Percentiles rank a stretch among this genome's conserved stretches.
phyloP scores from a whole-genome alignment of 2,329 filamentous ascomycete genomes.

The Coleophoma cylindrospora region DNA sequence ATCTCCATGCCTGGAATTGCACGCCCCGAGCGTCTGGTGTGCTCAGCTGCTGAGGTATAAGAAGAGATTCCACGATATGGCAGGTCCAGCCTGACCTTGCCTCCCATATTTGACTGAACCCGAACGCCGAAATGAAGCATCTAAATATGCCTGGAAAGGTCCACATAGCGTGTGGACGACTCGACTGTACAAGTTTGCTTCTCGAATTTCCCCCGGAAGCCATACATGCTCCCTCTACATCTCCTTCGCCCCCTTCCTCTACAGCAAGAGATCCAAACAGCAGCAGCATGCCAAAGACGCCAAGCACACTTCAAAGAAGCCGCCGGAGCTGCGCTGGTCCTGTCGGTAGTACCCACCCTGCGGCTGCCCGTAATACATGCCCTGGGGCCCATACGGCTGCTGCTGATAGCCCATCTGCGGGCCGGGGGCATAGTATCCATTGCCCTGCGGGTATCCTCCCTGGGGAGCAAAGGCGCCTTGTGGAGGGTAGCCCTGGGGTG shows the following conservation, averaged over 20 bases:
- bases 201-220: too few relatives aligned
- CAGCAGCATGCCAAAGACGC: slow-evolving; percentile 44
- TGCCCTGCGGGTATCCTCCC: slow-evolving; percentile 3
- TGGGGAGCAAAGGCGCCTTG: slow-evolving; percentile 6
- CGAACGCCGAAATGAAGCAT: too few relatives aligned
- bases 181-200: too few relatives aligned
- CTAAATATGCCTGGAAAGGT: too few relatives aligned
- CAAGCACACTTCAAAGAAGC: slow-evolving; percentile 35
- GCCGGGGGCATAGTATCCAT: slow-evolving; percentile 16
- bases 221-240: too few relatives aligned
- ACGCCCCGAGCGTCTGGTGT: too few relatives aligned
- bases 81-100: too few relatives aligned
- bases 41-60: too few relatives aligned
- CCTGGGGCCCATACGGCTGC: slow-evolving; percentile 8
- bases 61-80: too few relatives aligned
- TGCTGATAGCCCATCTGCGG: slow-evolving; percentile 18
- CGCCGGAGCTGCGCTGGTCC: slow-evolving; percentile 27
- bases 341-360: slow-evolving; percentile 34
- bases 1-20: too few relatives aligned
- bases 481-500: neutral
- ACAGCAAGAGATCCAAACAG: slow-evolving; percentile 45
- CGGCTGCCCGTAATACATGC: slow-evolving; percentile 16
- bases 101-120: too few relatives aligned
- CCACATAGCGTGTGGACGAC: too few relatives aligned
- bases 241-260: slow-evolving; percentile 10